Evolutionary conservation across 169 alveolate genomes (phyloP), one percentile per base, ranked within the genome.

Genomic region (Plasmodium sp.): DNA sequence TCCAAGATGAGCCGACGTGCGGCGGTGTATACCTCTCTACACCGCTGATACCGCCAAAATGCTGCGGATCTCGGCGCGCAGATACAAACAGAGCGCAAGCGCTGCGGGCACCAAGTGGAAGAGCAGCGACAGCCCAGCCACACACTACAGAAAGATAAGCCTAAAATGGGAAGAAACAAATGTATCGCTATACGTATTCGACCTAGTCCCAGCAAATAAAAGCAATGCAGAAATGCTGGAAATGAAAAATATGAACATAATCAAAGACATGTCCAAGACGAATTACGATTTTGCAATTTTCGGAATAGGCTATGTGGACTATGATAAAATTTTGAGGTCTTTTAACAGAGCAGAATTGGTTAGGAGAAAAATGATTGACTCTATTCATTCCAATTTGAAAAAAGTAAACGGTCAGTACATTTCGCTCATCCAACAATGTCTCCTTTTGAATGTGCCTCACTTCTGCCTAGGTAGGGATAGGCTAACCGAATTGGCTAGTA

Each of bases 301-400:
- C 77, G 95, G 95, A 31, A 92, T 92, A 71, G 95, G 95, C 36
- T 92, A 92, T 92, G 84, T 92, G 7, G 95, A 92, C 39, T 92
- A 81, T 81, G 92, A 92, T 81, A 92, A 92, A 92, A 92, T 92
- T 72, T 79, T 92, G 73, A 92, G 82, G 36, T 72, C 95, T 22
- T 92, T 92, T 72, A 92, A 92, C 75, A 92, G 95, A 92, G 95
- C 95, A 27, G 83, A 92, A 41, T 34, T 92, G 62, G 54, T 92
- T 51, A 81, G 84, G 83, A 92, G 83, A 48, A 92, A 83, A 54
- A 67, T 34, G 77, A 92, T 92, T 45, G 92, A 82, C 77, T 92
- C 92, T 0, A 54, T 92, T 56, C 95, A 92, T 51, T 3, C 72
- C 2, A 92, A 92, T 92, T 51, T 92, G 77, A 92, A 81, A 72